These are phyloP conservation scores for Nothophaeocryptopus gaeumannii DNA, from an alignment of 2,329 filamentous ascomycete species.

Conservation along the genomic window DNA sequence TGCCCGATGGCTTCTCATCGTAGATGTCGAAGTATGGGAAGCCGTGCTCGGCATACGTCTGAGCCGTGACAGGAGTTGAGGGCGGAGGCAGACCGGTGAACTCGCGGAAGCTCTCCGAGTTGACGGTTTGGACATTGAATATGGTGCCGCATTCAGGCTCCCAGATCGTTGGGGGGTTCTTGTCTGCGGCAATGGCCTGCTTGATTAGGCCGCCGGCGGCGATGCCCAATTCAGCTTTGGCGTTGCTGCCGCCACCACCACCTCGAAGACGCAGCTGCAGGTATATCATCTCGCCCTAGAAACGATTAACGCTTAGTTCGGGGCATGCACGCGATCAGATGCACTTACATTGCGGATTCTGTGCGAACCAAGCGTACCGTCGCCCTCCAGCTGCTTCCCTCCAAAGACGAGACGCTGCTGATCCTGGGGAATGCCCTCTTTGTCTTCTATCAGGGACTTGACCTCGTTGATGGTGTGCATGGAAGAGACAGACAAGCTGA, in stretches of 20 bases:
- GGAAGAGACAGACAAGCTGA: conserved; percentile 63
- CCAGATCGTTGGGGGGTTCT: conserved; percentile 30
- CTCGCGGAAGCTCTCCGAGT: conserved; percentile 34
- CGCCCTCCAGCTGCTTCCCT: conserved; percentile 83
- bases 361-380: conserved; percentile 74
- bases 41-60: conserved; percentile 35
- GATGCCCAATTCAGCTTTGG: conserved; percentile 32
- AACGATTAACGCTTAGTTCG: background rate
- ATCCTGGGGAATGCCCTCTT: conserved; percentile 93
- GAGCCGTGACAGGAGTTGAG: conserved; percentile 35
- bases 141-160: conserved; percentile 30
- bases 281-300: conserved; percentile 12
- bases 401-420: conserved; percentile 95
- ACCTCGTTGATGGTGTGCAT: conserved; percentile 93
- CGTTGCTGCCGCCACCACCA: background rate
- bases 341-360: conserved; percentile 67
- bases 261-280: conserved; percentile 25
- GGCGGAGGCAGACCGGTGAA: conserved; percentile 40
- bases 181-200: conserved; percentile 39
- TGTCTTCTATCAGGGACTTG: conserved; percentile 94
- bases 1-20: conserved; percentile 30
- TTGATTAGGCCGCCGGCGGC: conserved; percentile 43
- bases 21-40: conserved; percentile 40
- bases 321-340: background rate
- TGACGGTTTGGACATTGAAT: conserved; percentile 44